Conservation (phyloP, 2,329 filamentous ascomycete species). For the Chrysosphaeria jannelii region DNA sequence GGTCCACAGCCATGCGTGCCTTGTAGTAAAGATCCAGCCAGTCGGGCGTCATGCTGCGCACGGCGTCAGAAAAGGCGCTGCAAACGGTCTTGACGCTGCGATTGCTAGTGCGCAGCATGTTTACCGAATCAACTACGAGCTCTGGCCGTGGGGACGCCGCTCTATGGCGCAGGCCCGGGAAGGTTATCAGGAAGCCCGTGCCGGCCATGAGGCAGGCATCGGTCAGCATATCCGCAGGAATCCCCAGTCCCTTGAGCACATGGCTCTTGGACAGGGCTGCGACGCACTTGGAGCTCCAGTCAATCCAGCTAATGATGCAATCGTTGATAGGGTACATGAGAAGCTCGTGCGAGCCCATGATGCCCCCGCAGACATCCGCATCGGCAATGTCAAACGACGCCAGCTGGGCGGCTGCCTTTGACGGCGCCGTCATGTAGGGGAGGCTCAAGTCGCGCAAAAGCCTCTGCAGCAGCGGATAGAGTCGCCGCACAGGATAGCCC, state of each 20-base stretch:
- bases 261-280: slow-evolving; percentile 30
- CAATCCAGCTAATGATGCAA: slow-evolving; percentile 32
- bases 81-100: slow-evolving; percentile 45
- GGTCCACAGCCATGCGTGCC: slow-evolving; percentile 57
- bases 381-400: slow-evolving; percentile 45
- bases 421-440: slow-evolving; percentile 59
- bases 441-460: slow-evolving; percentile 39
- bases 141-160: slow-evolving; percentile 22
- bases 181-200: slow-evolving; percentile 47
- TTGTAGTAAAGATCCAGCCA: slow-evolving; percentile 74
- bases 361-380: slow-evolving; percentile 36
- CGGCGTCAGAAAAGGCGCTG: slow-evolving; percentile 49
- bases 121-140: slow-evolving; percentile 46
- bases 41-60: slow-evolving; percentile 35
- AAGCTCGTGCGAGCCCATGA: slow-evolving; percentile 63
- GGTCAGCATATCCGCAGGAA: slow-evolving; percentile 42
- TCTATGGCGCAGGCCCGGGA: slow-evolving; percentile 42
- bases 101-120: slow-evolving; percentile 41
- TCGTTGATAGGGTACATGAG: slow-evolving; percentile 65
- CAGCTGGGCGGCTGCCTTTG: slow-evolving; percentile 66
- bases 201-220: slow-evolving; percentile 64
- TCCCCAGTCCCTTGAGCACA: slow-evolving; percentile 36
- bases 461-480: slow-evolving; percentile 48
- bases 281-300: slow-evolving; percentile 40
- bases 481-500: slow-evolving; percentile 36